Percentiles rank a stretch among this genome's conserved stretches.
Evolutionary conservation across 2,329 filamentous ascomycete genomes (phyloP).

Genomic region (Fusarium praegraminearum): DNA sequence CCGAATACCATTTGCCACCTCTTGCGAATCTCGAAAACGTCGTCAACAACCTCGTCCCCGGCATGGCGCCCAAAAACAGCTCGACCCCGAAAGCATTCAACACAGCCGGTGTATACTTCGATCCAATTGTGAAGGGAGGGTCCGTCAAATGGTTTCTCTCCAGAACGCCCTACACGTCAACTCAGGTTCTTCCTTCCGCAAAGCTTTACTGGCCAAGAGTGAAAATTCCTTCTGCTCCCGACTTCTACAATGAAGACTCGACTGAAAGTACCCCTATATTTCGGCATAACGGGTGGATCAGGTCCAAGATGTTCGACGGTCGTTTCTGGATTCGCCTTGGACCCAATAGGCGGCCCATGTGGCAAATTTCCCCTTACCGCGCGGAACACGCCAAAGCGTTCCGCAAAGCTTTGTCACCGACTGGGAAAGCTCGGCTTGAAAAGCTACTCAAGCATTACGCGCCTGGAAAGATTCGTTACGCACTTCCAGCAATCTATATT

Average conservation of each 20-base stretch:
- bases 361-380: slow-evolving; percentile 61
- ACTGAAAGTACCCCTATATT: slow-evolving; percentile 15
- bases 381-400: slow-evolving; percentile 61
- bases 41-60: slow-evolving; percentile 63
- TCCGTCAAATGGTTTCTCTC: slow-evolving; percentile 59
- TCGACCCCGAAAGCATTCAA: slow-evolving; percentile 56
- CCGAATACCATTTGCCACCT: slow-evolving; percentile 59
- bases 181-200: slow-evolving; percentile 48
- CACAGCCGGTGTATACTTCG: slow-evolving; percentile 55
- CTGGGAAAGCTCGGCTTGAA: slow-evolving; percentile 53
- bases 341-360: slow-evolving; percentile 56
- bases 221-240: slow-evolving; percentile 28
- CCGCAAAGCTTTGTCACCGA: slow-evolving; percentile 56
- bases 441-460: slow-evolving; percentile 62
- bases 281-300: slow-evolving; percentile 52
- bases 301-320: slow-evolving; percentile 65
- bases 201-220: slow-evolving; percentile 43
- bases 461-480: slow-evolving; percentile 67
- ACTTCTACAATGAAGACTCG: slow-evolving; percentile 14
- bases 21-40: slow-evolving; percentile 59
- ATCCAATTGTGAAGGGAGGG: slow-evolving; percentile 46
- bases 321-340: slow-evolving; percentile 70
- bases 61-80: slow-evolving; percentile 48
- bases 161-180: slow-evolving; percentile 60
- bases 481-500: slow-evolving; percentile 67